phyloP scores from a whole-genome alignment of 2,329 filamentous ascomycete genomes.

The Colletotrichum theobromicola region DNA sequence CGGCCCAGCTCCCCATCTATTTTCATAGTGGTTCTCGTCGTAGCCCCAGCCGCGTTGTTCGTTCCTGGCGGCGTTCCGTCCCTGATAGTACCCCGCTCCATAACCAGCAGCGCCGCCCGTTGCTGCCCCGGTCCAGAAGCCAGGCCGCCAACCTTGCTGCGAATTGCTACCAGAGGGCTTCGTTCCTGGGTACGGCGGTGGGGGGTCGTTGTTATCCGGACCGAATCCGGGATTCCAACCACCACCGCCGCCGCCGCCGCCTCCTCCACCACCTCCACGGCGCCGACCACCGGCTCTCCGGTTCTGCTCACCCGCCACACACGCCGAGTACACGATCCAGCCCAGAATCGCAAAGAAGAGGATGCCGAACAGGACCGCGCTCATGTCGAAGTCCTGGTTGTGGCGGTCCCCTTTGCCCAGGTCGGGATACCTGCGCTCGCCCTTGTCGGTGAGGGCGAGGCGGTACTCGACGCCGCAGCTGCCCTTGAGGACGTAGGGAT shows the following conservation, averaged over 20 bases:
- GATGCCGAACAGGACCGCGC: slow-evolving; percentile 57
- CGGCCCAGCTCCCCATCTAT: slow-evolving; percentile 32
- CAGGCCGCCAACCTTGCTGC: slow-evolving; percentile 68
- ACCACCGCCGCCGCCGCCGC: slow-evolving; percentile 46
- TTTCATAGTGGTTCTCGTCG: slow-evolving; percentile 29
- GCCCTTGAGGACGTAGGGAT: slow-evolving; percentile 87
- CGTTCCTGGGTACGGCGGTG: slow-evolving; percentile 57
- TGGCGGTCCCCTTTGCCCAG: slow-evolving; percentile 44
- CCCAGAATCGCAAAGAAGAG: slow-evolving; percentile 64
- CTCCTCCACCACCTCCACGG: slow-evolving; percentile 46
- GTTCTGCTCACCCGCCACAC: slow-evolving; percentile 27
- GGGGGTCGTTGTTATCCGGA: slow-evolving; percentile 49
- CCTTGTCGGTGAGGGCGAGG: slow-evolving; percentile 76
- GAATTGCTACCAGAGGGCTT: slow-evolving; percentile 37
- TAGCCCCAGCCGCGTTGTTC: slow-evolving; percentile 33
- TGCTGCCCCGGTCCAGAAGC: slow-evolving; percentile 75
- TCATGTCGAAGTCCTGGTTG: slow-evolving; percentile 34
- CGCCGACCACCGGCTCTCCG: slow-evolving; percentile 34
- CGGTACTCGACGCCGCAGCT: slow-evolving; percentile 93
- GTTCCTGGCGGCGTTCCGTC: slow-evolving; percentile 29
- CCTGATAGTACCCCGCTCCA: slow-evolving; percentile 53
- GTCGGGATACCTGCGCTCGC: slow-evolving; percentile 73
- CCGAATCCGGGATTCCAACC: slow-evolving; percentile 43
- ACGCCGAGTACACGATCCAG: slow-evolving; percentile 68
- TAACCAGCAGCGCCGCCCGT: slow-evolving; percentile 75